Conservation (phyloP, 2,329 filamentous ascomycete species). For the Monilinia aucupariae region DNA sequence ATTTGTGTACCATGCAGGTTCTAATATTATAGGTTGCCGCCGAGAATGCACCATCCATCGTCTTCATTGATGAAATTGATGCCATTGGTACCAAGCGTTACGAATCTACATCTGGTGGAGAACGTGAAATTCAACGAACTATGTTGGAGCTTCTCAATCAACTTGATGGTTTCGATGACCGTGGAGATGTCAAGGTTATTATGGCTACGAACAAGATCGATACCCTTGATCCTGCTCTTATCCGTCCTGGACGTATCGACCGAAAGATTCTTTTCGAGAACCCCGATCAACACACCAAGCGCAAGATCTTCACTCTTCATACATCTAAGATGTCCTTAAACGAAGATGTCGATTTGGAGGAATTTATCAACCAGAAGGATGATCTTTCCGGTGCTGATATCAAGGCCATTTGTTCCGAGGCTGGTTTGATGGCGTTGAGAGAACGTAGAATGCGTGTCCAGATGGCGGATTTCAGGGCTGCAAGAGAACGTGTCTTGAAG, state of each 20-base stretch:
- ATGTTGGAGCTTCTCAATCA: slow-evolving; percentile 99
- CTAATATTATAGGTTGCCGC: slow-evolving; percentile 64
- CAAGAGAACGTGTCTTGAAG: slow-evolving; percentile 89
- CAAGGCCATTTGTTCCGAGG: slow-evolving; percentile 97
- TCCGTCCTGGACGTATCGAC: slow-evolving; percentile 95
- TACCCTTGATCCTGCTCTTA: slow-evolving; percentile 89
- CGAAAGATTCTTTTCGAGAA: slow-evolving; percentile 82
- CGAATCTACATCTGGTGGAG: slow-evolving; percentile 92
- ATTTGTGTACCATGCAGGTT: not conserved
- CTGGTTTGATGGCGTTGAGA: slow-evolving; percentile 85
- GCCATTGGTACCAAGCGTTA: slow-evolving; percentile 99
- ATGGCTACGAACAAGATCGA: slow-evolving; percentile 99
- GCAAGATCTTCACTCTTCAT: slow-evolving; percentile 98
- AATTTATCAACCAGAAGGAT: slow-evolving; percentile 98
- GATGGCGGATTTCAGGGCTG: slow-evolving; percentile 95
- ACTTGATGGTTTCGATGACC: slow-evolving; percentile 96
- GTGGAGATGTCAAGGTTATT: slow-evolving; percentile 97
- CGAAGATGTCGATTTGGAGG: slow-evolving; percentile 94
- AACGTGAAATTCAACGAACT: slow-evolving; percentile 94
- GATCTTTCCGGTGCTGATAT: slow-evolving; percentile 96
- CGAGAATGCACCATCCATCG: slow-evolving; percentile 92
- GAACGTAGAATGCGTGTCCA: slow-evolving; percentile 97
- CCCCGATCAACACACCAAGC: slow-evolving; percentile 75
- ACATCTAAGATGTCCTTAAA: slow-evolving; percentile 98
- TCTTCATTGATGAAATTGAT: slow-evolving; percentile 99